Evolutionary conservation across 164 flowering plant species (phyloP).

Genomic region (Liriodendron chinense): DNA sequence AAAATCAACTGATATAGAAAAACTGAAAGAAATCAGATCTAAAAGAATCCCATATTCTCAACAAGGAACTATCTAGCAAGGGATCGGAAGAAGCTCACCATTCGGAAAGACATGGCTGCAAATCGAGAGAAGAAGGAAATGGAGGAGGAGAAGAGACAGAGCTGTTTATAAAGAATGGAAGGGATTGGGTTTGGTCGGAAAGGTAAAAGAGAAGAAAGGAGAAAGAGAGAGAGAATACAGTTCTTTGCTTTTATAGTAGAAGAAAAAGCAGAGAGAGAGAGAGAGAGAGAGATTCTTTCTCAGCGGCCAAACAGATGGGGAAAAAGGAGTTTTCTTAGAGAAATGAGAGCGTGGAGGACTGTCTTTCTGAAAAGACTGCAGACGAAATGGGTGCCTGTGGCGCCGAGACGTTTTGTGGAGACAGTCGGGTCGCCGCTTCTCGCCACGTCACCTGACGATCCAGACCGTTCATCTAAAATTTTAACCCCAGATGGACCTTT

Average conservation of each 20-base stretch:
- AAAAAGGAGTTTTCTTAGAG: not conserved
- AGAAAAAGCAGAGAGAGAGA: not conserved
- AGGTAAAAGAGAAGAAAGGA: not conserved
- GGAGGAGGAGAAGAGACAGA: not conserved
- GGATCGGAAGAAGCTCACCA: constrained; percentile 16
- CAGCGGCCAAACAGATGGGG: not conserved
- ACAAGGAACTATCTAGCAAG: not conserved
- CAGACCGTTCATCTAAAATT: not conserved
- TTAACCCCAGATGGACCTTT: not conserved
- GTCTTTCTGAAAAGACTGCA: not conserved
- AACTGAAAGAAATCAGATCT: not conserved
- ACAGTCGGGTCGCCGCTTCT: not conserved
- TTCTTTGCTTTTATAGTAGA: not conserved
- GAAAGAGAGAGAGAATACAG: not conserved
- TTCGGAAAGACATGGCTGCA: constrained; percentile 33
- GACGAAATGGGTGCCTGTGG: not conserved
- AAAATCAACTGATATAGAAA: not conserved
- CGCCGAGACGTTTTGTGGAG: not conserved
- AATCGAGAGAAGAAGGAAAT: not conserved
- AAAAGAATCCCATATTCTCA: not conserved
- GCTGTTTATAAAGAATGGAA: not conserved
- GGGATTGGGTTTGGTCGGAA: constrained; percentile 7
- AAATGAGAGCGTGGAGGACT: not conserved
- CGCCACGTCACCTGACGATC: not conserved
- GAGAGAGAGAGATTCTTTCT: not conserved